Percentiles rank a stretch among this genome's conserved stretches.
Evolutionary conservation across 257 asterid species (phyloP).

Genomic region (Solanum bukasovii): DNA sequence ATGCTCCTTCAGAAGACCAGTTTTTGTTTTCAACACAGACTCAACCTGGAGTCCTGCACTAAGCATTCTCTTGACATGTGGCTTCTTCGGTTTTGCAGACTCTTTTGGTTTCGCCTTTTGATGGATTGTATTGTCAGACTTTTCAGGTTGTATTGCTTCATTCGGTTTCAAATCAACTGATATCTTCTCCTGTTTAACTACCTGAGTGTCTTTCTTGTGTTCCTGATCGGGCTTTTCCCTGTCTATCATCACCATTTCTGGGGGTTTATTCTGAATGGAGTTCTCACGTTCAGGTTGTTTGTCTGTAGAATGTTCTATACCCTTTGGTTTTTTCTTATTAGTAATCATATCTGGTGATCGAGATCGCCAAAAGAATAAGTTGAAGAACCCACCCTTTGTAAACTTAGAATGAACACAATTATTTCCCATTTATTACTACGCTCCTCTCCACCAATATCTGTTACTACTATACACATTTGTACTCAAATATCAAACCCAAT

Average conservation of each 20-base stretch:
- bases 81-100: constrained; percentile 12
- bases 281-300: neutral
- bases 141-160: neutral
- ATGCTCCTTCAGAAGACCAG: constrained; percentile 23
- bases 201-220: neutral
- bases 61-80: constrained; percentile 21
- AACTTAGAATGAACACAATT: constrained; percentile 8
- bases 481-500: neutral
- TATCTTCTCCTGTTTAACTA: neutral
- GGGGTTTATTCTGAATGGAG: constrained; percentile 1
- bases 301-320: neutral
- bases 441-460: neutral
- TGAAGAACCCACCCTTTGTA: neutral
- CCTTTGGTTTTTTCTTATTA: neutral
- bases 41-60: constrained; percentile 33
- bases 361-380: constrained; percentile 3
- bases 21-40: constrained; percentile 30
- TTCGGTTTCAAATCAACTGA: neutral
- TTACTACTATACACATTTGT: neutral
- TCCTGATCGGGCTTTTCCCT: neutral
- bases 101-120: neutral
- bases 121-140: neutral
- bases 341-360: neutral
- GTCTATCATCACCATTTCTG: neutral
- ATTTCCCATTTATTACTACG: constrained; percentile 9